These are phyloP conservation scores for Diaporthe citri DNA, from an alignment of 2,329 filamentous ascomycete genomes.

Conservation along the genomic window DNA sequence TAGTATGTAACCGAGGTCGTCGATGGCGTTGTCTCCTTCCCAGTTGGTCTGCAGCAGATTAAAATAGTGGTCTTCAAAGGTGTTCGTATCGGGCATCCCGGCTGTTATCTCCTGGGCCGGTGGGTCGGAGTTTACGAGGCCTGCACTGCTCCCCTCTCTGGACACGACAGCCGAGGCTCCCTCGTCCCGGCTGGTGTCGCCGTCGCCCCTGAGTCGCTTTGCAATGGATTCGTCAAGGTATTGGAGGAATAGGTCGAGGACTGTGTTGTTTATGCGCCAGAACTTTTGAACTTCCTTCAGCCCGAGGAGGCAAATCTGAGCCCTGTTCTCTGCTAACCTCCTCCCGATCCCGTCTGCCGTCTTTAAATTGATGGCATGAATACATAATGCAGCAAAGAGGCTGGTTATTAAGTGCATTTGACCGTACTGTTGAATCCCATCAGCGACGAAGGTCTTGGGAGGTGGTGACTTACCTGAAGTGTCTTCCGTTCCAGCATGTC, in stretches of 20 bases:
- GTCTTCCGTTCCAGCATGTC: conserved; percentile 50
- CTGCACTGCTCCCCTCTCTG: conserved; percentile 31
- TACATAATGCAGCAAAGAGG: conserved; percentile 54
- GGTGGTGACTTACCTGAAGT: conserved; percentile 23
- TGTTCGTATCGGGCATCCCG: conserved; percentile 41
- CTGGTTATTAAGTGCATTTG: conserved; percentile 56
- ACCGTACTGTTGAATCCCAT: conserved; percentile 51
- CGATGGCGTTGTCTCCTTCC: conserved; percentile 52
- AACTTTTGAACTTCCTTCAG: conserved; percentile 56
- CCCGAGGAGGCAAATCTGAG: conserved; percentile 53
- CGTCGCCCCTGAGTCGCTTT: conserved; percentile 48
- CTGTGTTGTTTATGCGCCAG: conserved; percentile 55
- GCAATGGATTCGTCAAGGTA: conserved; percentile 55
- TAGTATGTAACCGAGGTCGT: conserved; percentile 51
- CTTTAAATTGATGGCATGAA: conserved; percentile 53
- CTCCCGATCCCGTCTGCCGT: conserved; percentile 50
- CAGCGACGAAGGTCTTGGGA: conserved; percentile 33
- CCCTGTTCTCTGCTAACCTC: conserved; percentile 53
- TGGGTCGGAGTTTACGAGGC: not conserved
- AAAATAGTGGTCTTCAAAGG: conserved; percentile 53
- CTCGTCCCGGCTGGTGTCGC: conserved; percentile 29
- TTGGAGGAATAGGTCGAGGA: conserved; percentile 53
- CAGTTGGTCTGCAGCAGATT: conserved; percentile 50
- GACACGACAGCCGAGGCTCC: conserved; percentile 18
- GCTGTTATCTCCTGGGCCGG: not conserved